phyloP scores from a whole-genome alignment of 2,329 filamentous ascomycete species.

The Penicillium sumatraense region DNA sequence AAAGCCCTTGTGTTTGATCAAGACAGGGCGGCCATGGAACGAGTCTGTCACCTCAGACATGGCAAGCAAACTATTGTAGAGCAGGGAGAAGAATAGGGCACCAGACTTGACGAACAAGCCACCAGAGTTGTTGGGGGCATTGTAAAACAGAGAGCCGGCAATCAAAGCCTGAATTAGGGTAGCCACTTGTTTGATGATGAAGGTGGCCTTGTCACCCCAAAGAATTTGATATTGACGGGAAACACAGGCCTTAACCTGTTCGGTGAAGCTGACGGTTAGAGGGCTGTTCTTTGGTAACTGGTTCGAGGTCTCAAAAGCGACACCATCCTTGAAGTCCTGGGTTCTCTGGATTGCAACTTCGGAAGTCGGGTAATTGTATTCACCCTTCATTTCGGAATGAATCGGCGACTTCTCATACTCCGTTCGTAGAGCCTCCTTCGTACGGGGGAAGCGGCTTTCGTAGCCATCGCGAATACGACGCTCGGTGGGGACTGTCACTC shows the following conservation, averaged over 20 bases:
- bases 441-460: constrained; percentile 49
- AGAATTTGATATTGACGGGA: constrained; percentile 67
- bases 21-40: constrained; percentile 15
- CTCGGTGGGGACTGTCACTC: constrained; percentile 62
- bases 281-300: constrained; percentile 58
- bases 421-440: constrained; percentile 47
- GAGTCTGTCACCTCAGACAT: constrained; percentile 19
- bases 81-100: constrained; percentile 18
- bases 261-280: constrained; percentile 57
- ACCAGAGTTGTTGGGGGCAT: constrained; percentile 59
- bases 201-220: constrained; percentile 66
- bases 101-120: constrained; percentile 18
- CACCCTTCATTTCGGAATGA: constrained; percentile 55
- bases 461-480: constrained; percentile 47
- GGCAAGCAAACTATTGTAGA: constrained; percentile 18
- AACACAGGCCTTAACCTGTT: constrained; percentile 61
- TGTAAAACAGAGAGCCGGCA: constrained; percentile 69
- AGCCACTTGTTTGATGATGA: constrained; percentile 64
- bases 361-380: constrained; percentile 61
- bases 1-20: constrained; percentile 17
- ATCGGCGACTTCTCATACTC: constrained; percentile 58
- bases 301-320: constrained; percentile 60
- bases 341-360: constrained; percentile 55
- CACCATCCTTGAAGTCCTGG: constrained; percentile 57
- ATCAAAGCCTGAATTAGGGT: constrained; percentile 65